Base-by-base conservation (phyloP, 768 basidiomycete genomes). In the Suillus paluster region DNA sequence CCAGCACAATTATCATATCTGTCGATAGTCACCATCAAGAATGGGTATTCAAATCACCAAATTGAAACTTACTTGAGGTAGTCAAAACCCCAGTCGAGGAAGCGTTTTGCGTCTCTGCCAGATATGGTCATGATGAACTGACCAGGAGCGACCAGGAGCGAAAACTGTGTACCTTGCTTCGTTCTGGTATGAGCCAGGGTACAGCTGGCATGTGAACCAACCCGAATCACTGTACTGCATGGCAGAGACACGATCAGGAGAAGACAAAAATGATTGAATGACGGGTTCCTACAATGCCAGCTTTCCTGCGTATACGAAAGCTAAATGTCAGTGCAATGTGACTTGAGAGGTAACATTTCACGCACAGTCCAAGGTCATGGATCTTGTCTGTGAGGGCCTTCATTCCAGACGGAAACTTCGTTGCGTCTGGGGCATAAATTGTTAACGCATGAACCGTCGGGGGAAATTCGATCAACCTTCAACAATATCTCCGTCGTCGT, bases 61-160 rank as follows among this genome's bases (percentile, higher is more conserved):
- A 49, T 38, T 52, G 44, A 59, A 9, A 68, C 83, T 27, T 59
- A 87, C 87, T 88, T 89, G 21, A 88, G 75, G 61, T 84, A 79
- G 68, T 89, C 85, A 57, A 89, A 88, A 7, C 86, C 86, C 88
- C 88, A 89, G 52, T 84, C 80, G 50, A 82, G 81, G 75, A 89
- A 89, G 10, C 81, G 67, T 68, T 83, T 81, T 34, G 78, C 78
- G 70, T 89, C 87, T 63, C 86, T 86, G 27, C 72, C 62, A 1
- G 56, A 30, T 36, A 25, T 36, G 17, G n/a, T 60, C 41, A n/a
- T 36, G 1, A 19, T 14, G 4, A 27, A 46, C 4, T 17, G 12
- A 58, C 8, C 21, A 45, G 23, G 27, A 34, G 1, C 8, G n/a
- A 30, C 30, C 30, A 30, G 30, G 30, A 30, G 30, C 30, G 6